These are phyloP conservation scores for Aspergillus brasiliensis DNA, from an alignment of 2,329 filamentous ascomycete genomes.

Conservation along the genomic window DNA sequence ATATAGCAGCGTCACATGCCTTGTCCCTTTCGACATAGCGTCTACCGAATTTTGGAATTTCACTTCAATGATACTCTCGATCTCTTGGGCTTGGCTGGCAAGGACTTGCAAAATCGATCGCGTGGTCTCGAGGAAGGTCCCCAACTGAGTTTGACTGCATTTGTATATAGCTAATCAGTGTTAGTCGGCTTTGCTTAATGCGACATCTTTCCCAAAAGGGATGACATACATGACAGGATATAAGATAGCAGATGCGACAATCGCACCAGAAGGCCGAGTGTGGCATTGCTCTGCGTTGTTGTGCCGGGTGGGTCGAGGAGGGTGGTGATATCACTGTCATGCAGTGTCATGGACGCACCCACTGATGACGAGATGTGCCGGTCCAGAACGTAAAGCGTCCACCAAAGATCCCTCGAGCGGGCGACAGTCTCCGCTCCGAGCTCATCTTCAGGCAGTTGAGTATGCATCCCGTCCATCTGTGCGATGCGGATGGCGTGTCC, in stretches of 20 bases:
- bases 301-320: slow-evolving; percentile 30
- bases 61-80: slow-evolving; percentile 39
- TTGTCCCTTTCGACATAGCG: slow-evolving; percentile 41
- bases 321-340: slow-evolving; percentile 45
- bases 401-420: slow-evolving; percentile 44
- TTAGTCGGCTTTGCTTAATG: not conserved
- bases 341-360: slow-evolving; percentile 41
- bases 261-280: slow-evolving; percentile 40
- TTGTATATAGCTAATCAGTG: slow-evolving; percentile 38
- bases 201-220: no score
- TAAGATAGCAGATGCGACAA: slow-evolving; percentile 39
- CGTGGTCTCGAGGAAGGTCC: slow-evolving; percentile 40
- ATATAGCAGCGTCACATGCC: slow-evolving; percentile 43
- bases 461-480: slow-evolving; percentile 46
- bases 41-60: slow-evolving; percentile 41
- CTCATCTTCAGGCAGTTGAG: slow-evolving; percentile 42
- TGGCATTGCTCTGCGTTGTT: slow-evolving; percentile 31
- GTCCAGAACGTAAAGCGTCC: slow-evolving; percentile 47
- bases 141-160: slow-evolving; percentile 36
- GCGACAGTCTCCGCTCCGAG: slow-evolving; percentile 35
- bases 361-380: slow-evolving; percentile 44
- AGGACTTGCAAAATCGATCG: slow-evolving; percentile 40
- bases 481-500: slow-evolving; percentile 46
- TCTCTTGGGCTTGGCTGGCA: slow-evolving; percentile 42
- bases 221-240: slow-evolving; percentile 38